Conservation (phyloP, 2,329 filamentous ascomycete genomes). For the Polytolypa hystricis region DNA sequence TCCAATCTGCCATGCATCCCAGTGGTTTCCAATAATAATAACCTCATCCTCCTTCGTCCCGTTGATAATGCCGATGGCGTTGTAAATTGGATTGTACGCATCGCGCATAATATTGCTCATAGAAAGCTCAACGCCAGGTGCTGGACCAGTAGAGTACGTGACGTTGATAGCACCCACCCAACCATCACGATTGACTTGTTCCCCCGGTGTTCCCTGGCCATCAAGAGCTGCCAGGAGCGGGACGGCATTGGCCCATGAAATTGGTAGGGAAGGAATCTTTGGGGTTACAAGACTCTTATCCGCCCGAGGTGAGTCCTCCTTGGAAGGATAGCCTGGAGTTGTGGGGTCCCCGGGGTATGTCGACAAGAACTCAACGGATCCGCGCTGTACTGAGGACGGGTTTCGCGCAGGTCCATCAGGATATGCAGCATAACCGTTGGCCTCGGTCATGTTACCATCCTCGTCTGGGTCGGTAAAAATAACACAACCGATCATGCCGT, state of each 20-base stretch:
- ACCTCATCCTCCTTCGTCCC: slow-evolving; percentile 27
- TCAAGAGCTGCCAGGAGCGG: slow-evolving; percentile 23
- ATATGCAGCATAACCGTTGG: slow-evolving; percentile 36
- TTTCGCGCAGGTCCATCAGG: slow-evolving; percentile 34
- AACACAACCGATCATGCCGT: slow-evolving; percentile 35
- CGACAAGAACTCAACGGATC: slow-evolving; percentile 29
- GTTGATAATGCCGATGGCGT: slow-evolving; percentile 20
- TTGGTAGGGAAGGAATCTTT: slow-evolving; percentile 24
- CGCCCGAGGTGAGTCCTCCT: slow-evolving; percentile 17
- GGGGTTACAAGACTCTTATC: slow-evolving; percentile 19
- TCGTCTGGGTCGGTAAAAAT: slow-evolving; percentile 38
- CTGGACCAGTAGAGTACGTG: slow-evolving; percentile 21
- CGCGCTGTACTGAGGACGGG: slow-evolving; percentile 36
- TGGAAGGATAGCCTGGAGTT: slow-evolving; percentile 24
- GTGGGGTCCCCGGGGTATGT: slow-evolving; percentile 19
- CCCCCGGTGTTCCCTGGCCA: slow-evolving; percentile 21
- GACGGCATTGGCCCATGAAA: slow-evolving; percentile 21
- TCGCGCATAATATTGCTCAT: slow-evolving; percentile 18
- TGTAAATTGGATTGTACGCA: slow-evolving; percentile 17
- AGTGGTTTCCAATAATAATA: slow-evolving; percentile 42
- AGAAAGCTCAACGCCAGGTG: slow-evolving; percentile 16
- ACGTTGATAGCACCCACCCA: slow-evolving; percentile 25
- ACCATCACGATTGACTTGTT: slow-evolving; percentile 21
- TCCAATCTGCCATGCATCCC: slow-evolving; percentile 45
- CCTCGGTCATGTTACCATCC: slow-evolving; percentile 37